Conservation (phyloP, 108 stramenopile genomes). For the Aurantiochytrium sp. region DNA sequence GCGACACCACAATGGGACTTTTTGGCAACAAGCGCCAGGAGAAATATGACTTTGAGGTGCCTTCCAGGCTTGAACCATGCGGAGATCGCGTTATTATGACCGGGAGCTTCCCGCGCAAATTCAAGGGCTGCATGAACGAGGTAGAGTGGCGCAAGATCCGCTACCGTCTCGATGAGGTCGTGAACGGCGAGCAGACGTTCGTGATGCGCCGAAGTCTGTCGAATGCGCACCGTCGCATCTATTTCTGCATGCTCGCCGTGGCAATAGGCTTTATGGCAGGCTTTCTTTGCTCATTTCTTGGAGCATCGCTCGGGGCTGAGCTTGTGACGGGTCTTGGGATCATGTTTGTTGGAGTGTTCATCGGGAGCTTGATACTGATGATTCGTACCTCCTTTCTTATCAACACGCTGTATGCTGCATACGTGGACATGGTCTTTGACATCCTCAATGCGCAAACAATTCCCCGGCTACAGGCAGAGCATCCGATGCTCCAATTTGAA, state of each 20-base stretch:
- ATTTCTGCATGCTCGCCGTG: background rate
- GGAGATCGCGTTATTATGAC: background rate
- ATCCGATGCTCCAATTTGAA: background rate
- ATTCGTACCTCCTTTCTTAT: background rate
- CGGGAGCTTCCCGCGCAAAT: background rate
- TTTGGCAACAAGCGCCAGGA: background rate
- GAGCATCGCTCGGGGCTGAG: background rate
- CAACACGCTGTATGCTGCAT: background rate
- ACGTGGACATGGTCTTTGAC: background rate
- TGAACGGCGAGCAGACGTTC: background rate
- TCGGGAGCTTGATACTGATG: background rate
- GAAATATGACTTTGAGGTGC: background rate
- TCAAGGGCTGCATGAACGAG: background rate
- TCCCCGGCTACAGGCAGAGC: background rate
- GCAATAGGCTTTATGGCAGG: background rate
- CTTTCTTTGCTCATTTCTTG: background rate
- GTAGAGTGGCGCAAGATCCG: background rate
- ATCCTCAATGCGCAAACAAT: background rate
- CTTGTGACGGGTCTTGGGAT: background rate
- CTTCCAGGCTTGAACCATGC: background rate
- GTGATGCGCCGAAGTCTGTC: background rate
- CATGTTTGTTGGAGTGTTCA: background rate
- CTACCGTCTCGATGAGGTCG: background rate
- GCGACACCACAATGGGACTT: background rate
- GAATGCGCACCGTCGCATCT: background rate